Base-by-base conservation (phyloP, 176 grass and related monocot species). In the Zea mays region DNA sequence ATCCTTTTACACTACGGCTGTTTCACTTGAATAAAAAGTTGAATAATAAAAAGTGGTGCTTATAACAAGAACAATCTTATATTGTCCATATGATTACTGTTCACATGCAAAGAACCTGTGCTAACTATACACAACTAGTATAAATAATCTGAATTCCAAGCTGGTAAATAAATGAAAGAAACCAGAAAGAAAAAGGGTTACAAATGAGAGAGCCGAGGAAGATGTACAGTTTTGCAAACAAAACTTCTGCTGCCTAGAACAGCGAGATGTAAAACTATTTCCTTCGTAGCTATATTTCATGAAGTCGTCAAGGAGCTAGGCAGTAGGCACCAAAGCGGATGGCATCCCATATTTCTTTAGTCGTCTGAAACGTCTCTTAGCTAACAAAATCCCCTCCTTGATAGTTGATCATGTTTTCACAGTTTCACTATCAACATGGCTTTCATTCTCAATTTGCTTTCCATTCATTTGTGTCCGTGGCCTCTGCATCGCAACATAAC, bases 391-490 rank as follows among this genome's bases (percentile, higher is more conserved):
- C 37, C 16, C 6, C 14, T 40, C 17, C 55, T 51, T 49, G 4
- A 40, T 12, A 11, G 61, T 50, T 67, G 2, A 36, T 39, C 84
- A 86, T 86, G 77, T 44, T 68, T 81, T 81, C 49, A 55, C 20
- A 43, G 41, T 44, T 81, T 86, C 64, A 62, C 44, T 69, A 10
- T 81, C 84, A 62, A 38, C 36, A 75, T 81, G 78, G 54, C 62
- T 86, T 58, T 65, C 84, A 64, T 81, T 86, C 72, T 76, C 72
- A 45, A 52, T 48, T 20, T 81, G 84, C 74, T 88, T 96, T 11
- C 93, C 90, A 33, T 96, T 96, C 76, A 85, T 87, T 82, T 96
- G 93, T 65, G 77, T 56, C 56, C 87, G 72, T 48, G 82, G 66
- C 81, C 93, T 92, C 93, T 96, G 78, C 56, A 70, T 33, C 19